Conservation (phyloP, 23 red algal species). For the Agarophyton chilense region DNA sequence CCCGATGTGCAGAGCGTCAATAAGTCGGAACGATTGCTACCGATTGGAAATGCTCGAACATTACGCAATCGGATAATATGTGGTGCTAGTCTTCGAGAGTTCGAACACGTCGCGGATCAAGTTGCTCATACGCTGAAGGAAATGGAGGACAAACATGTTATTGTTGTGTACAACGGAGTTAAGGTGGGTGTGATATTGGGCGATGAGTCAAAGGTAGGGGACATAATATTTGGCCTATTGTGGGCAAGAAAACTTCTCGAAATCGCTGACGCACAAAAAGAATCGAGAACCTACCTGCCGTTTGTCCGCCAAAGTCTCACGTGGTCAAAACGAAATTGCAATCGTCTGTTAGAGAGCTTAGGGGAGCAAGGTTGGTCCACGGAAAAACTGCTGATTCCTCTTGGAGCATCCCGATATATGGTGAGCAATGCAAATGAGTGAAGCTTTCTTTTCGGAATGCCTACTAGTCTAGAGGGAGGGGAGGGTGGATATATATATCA, state of each 20-base stretch:
- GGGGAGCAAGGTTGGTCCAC: slow-evolving; percentile 45
- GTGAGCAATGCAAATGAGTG: background rate
- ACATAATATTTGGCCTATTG: slow-evolving; percentile 38
- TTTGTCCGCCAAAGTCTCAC: slow-evolving; percentile 16
- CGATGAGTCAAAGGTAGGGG: background rate
- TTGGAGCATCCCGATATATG: background rate
- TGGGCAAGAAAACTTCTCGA: slow-evolving; percentile 31
- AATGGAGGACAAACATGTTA: slow-evolving; percentile 15
- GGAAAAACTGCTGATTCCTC: slow-evolving; percentile 28
- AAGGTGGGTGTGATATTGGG: slow-evolving; percentile 37
- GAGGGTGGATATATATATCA: too few species aligned
- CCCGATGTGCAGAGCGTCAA: slow-evolving; percentile 29
- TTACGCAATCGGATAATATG: slow-evolving; percentile 18
- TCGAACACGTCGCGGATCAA: slow-evolving; percentile 23
- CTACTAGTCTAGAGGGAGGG: too few species aligned
- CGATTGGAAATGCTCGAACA: background rate
- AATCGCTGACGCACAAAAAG: background rate
- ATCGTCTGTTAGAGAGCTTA: background rate
- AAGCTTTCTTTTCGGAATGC: background rate
- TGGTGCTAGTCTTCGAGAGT: slow-evolving; percentile 36
- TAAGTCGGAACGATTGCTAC: slow-evolving; percentile 13
- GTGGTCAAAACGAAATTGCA: background rate
- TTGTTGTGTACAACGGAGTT: slow-evolving; percentile 18
- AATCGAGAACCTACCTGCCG: background rate
- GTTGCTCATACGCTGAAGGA: background rate